phyloP scores from a whole-genome alignment of 306 rosid species.

The Rosa persica region DNA sequence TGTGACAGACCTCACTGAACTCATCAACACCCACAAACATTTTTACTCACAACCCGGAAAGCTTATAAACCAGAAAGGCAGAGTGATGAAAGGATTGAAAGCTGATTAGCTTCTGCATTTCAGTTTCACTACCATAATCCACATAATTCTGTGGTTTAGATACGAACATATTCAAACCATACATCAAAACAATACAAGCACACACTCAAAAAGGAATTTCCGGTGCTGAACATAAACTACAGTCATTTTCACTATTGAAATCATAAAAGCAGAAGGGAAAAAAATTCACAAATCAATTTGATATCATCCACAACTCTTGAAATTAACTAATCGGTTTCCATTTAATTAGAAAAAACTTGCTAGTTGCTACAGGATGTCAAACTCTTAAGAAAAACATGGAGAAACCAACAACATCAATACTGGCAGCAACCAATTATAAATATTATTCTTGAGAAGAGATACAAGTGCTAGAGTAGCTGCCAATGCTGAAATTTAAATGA shows the following conservation, averaged over 20 bases:
- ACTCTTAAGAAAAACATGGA: neutral
- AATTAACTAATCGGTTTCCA: neutral
- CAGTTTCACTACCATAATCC: neutral
- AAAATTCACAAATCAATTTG: neutral
- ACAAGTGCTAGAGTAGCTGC: slow-evolving; percentile 1
- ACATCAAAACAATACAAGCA: neutral
- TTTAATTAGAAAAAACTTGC: neutral
- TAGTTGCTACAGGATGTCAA: neutral
- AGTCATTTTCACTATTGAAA: neutral
- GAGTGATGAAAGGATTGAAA: neutral
- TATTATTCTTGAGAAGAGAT: neutral
- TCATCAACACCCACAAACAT: neutral
- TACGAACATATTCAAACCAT: neutral
- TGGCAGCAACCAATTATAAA: neutral
- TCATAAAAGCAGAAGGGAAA: neutral
- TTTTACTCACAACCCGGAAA: neutral
- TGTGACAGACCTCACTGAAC: neutral
- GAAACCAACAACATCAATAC: neutral
- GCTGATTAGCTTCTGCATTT: neutral
- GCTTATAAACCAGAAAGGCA: neutral
- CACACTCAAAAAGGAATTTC: neutral
- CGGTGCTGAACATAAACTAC: neutral
- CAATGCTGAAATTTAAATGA: neutral
- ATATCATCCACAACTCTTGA: neutral
- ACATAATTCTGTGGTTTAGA: neutral